Percentiles rank a stretch among this genome's conserved stretches.
Evolutionary conservation across 139 green algal genomes (phyloP).

Genomic region (Picochlorum sp.): DNA sequence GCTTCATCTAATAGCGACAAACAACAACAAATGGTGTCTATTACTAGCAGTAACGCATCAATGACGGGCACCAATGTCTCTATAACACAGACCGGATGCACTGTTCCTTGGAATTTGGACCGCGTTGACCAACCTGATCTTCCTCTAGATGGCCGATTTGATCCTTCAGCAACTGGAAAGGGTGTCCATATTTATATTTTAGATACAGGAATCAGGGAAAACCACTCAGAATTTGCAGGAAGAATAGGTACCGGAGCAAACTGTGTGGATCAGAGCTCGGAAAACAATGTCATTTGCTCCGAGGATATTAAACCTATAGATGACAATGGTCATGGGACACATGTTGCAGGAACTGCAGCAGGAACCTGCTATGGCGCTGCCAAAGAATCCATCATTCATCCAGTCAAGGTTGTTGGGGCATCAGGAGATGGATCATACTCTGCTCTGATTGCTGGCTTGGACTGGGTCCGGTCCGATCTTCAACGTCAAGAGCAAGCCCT

Average conservation of each 20-base stretch:
- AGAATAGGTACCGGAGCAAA: background rate
- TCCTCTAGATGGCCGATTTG: background rate
- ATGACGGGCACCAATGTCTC: too few species aligned
- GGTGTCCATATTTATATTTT: conserved; percentile 25
- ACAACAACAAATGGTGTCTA: too few species aligned
- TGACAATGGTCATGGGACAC: conserved; percentile 55
- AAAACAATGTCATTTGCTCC: background rate
- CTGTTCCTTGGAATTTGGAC: background rate
- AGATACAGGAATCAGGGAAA: conserved; percentile 39
- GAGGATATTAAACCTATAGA: conserved; percentile 2
- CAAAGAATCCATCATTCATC: conserved; percentile 34
- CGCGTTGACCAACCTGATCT: conserved; percentile 1
- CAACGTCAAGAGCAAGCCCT: background rate
- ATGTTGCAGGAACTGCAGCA: conserved; percentile 40
- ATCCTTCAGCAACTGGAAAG: background rate
- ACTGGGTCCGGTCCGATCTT: conserved; percentile 32
- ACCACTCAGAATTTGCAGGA: conserved; percentile 32
- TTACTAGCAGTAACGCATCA: too few species aligned
- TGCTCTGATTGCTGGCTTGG: conserved; percentile 38
- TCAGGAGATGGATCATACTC: conserved; percentile 30
- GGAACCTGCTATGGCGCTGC: conserved; percentile 51
- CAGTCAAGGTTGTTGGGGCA: conserved; percentile 25
- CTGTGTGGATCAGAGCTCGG: background rate
- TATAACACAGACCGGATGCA: background rate
- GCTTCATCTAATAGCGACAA: too few species aligned